Evolutionary conservation across 225 moss, liverwort and hornwort species (phyloP), one percentile per base, ranked within the genome.

Genomic region (Ulota crispa): DNA sequence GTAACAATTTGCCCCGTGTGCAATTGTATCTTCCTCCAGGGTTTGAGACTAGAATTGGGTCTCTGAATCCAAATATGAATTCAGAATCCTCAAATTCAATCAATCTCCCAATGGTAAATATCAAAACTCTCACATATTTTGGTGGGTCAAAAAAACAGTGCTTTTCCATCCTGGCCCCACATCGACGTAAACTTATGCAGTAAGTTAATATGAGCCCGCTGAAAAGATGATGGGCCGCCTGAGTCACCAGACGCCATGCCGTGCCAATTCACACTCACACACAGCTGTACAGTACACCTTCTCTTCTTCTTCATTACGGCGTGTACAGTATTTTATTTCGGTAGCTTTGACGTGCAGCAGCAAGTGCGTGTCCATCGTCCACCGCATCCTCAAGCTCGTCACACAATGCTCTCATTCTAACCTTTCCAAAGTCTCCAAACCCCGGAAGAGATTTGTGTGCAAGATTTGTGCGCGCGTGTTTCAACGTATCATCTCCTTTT

Each of bases 201-300:
- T n/a, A n/a, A n/a, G n/a, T n/a, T n/a, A n/a, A n/a, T n/a, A n/a
- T n/a, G n/a, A n/a, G n/a, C n/a, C n/a, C n/a, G n/a, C n/a, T n/a
- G n/a, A n/a, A n/a, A n/a, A 66, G 62, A 30, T 62, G 63, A 16
- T 14, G 13, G 45, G 50, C 18, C 36, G 28, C 24, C 11, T 64
- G 64, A n/a, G n/a, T n/a, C n/a, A 34, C 64, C 64, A 20, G 64
- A 68, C 13, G 13, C 37, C 42, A 5, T 2, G 21, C 39, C 6
- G 70, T 84, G 84, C 78, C 87, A 84, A 87, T 87, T 84, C 78
- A 84, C 81, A 66, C 78, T 81, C 81, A 66, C 67, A 64, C 34
- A 34, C 67, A 64, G 65, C 31, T 47, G 70, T 47, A 30, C 50
- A 39, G 70, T 47, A 30, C 50, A 39, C 9, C 39, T 39, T 14